Evolutionary conservation across 1,284 basidiomycete genomes (phyloP), one percentile per base, ranked within the genome.

Genomic region (Trametes versicolor): DNA sequence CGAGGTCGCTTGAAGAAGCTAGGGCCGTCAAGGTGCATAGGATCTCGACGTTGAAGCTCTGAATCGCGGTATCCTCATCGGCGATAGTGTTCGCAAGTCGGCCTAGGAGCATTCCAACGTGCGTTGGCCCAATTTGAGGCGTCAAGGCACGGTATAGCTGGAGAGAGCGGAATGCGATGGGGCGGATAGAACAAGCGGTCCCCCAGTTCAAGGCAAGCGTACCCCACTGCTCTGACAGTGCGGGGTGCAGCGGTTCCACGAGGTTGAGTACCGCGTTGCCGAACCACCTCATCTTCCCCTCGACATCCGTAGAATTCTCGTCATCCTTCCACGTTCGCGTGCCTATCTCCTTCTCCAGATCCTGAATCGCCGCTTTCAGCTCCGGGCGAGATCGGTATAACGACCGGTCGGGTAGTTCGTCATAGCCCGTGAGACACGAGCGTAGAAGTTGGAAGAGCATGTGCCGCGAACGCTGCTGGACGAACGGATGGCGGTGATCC

Each of bases 131-230:
- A 51, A 95, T 84, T 37, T 84, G 82, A 0, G 95, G 92, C 69
- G 88, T 86, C n/a, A 98, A 80, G 1, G 93, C 88, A 43, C 95
- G 89, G 78, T 96, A 96, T n/a, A 95, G 83, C 75, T 98, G 95
- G 68, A 98, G 83, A 2, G 96, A 97, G 36, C 95, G 87, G 78
- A 94, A 95, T 0, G 97, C 96, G 34, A 92, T 89, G 56, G 91
- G 90, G 45, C 95, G 88, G 65, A 96, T 94, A 4, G 95, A 92
- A 71, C 94, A 96, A 0, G 91, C 86, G 3, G 95, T 95, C 2
- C 95, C 93, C 92, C 97, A 98, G 37, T 84, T 80, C 64, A 98
- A 80, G 2, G 95, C 93, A 34, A 95, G 74, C 6, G 89, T 88
- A 7, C 94, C 95, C 91, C 97, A 96, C 56, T 87, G 83, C 67